These are phyloP conservation scores for Dactylorhiza incarnata DNA, from an alignment of 106 monocot genomes.

Conservation along the genomic window DNA sequence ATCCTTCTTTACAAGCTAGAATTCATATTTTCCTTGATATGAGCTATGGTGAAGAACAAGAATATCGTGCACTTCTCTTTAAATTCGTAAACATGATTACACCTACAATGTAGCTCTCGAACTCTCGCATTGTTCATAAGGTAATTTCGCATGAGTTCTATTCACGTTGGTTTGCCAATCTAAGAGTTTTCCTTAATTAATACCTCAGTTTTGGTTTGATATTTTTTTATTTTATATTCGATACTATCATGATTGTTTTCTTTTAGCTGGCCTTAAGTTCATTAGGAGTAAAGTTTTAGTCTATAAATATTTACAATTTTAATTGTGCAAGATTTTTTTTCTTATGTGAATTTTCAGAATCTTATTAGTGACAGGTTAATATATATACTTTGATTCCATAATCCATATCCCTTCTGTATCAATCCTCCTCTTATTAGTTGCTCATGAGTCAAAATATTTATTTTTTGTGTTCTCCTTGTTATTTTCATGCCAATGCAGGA, in stretches of 20 bases:
- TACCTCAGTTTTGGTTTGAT: neutral
- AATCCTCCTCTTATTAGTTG: neutral
- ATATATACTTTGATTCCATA: neutral
- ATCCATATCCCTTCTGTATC: neutral
- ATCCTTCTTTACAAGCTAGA: neutral
- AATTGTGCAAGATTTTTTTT: neutral
- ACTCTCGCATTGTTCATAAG: neutral
- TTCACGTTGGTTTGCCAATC: neutral
- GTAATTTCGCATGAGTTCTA: neutral
- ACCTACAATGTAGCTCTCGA: neutral
- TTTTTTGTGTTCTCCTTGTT: neutral
- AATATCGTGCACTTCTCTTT: neutral
- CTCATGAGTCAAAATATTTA: neutral
- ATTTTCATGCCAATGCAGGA: constrained; percentile 48
- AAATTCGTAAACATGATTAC: neutral
- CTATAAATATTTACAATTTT: neutral
- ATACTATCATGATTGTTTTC: neutral
- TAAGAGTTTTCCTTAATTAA: neutral
- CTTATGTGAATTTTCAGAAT: neutral
- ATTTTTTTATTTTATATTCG: neutral
- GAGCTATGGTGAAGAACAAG: neutral
- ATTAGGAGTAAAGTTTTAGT: neutral
- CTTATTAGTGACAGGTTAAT: neutral
- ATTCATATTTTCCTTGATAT: neutral
- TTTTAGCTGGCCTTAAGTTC: neutral